A percentile compares a stretch with the other conserved stretches of the same genome.
Conservation (phyloP, 2,329 filamentous ascomycete genomes). For the Penicillium aurantiogriseum region DNA sequence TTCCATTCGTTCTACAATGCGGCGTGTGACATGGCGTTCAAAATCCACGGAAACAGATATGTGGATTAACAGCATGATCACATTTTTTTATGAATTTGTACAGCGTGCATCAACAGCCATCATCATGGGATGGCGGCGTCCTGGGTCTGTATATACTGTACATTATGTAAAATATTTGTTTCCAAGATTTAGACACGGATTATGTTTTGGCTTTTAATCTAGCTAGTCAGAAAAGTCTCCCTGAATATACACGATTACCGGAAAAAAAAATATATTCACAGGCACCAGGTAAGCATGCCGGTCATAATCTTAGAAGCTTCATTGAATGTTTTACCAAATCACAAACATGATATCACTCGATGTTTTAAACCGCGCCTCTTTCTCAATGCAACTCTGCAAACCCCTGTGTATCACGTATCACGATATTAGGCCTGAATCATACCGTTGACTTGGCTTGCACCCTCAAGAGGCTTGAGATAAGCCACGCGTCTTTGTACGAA, state of each 20-base stretch:
- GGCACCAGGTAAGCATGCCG: too few species aligned
- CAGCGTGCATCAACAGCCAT: slow-evolving; percentile 4
- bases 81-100: slow-evolving; percentile 6
- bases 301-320: too few species aligned
- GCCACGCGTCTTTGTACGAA: too few species aligned
- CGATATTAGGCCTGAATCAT: too few species aligned
- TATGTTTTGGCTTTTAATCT: not conserved
- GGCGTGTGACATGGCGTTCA: slow-evolving; percentile 41
- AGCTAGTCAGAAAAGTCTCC: not conserved
- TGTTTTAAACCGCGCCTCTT: too few species aligned
- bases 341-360: not conserved
- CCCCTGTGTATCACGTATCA: too few species aligned
- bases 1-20: slow-evolving; percentile 39
- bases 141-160: slow-evolving; percentile 8
- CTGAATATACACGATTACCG: not conserved
- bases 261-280: too few species aligned
- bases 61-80: not conserved
- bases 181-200: not conserved
- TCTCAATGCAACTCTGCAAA: too few species aligned
- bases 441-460: too few species aligned
- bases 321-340: not conserved
- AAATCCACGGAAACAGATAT: slow-evolving; percentile 24
- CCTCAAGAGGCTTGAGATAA: too few species aligned
- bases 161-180: slow-evolving; percentile 12
- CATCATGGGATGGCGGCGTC: slow-evolving; percentile 3